These are phyloP conservation scores for Acanthamoeba royreba DNA, from an alignment of 208 protist species.

Conservation along the genomic window DNA sequence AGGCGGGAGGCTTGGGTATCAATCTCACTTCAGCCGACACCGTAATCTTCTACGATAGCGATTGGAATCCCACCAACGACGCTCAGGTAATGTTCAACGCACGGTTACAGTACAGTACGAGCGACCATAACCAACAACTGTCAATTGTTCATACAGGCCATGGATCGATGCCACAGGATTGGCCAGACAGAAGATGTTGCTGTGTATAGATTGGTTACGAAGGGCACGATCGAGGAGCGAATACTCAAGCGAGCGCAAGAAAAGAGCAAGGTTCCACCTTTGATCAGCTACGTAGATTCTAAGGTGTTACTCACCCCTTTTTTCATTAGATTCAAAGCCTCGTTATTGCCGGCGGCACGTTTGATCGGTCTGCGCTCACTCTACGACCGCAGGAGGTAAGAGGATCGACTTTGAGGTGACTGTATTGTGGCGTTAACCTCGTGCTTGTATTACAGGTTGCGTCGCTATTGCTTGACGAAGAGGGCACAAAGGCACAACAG, in stretches of 20 bases:
- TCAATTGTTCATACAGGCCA: constrained; percentile 94
- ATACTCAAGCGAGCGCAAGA: constrained; percentile 71
- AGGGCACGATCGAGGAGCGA: constrained; percentile 70
- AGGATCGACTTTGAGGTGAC: background rate
- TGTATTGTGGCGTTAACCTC: background rate
- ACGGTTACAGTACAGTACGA: background rate
- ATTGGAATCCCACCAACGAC: constrained; percentile 81
- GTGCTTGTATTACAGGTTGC: constrained; percentile 5
- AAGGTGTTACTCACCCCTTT: background rate
- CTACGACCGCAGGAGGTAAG: background rate
- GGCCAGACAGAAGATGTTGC: constrained; percentile 81
- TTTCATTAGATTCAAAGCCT: constrained; percentile 54
- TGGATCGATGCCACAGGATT: constrained; percentile 87
- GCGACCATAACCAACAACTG: constrained; percentile 80
- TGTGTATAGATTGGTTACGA: constrained; percentile 48
- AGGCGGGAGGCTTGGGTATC: constrained; percentile 84
- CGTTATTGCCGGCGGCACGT: constrained; percentile 64
- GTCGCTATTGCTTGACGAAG: constrained; percentile 62
- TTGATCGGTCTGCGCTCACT: constrained; percentile 9
- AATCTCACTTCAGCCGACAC: constrained; percentile 83
- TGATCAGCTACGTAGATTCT: background rate
- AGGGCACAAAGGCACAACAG: background rate
- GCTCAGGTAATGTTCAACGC: constrained; percentile 68
- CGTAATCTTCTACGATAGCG: constrained; percentile 83
- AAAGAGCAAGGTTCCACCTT: constrained; percentile 66